phyloP scores from a whole-genome alignment of 345 rosid species.

The Turritis glabra region DNA sequence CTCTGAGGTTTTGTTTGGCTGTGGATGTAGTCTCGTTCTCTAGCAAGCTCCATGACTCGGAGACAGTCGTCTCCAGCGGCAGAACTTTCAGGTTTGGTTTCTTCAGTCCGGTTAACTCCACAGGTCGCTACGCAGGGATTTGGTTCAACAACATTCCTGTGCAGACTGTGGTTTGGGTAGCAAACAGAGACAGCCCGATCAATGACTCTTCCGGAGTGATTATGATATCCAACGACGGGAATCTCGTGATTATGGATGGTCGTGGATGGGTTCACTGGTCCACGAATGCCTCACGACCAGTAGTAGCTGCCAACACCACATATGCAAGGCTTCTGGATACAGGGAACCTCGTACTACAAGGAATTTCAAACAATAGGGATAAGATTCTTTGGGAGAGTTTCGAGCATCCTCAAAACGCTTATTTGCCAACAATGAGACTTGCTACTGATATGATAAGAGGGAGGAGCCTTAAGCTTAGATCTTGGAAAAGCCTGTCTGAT shows the following conservation, averaged over 20 bases:
- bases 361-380: not conserved
- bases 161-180: slow-evolving; percentile 48
- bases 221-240: slow-evolving; percentile 46
- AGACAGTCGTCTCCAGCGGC: slow-evolving; percentile 32
- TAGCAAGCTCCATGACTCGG: slow-evolving; percentile 38
- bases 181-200: slow-evolving; percentile 49
- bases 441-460: slow-evolving; percentile 30
- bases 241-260: slow-evolving; percentile 49
- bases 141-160: slow-evolving; percentile 42
- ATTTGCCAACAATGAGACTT: slow-evolving; percentile 41
- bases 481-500: slow-evolving; percentile 57
- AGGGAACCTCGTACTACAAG: slow-evolving; percentile 53
- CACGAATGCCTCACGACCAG: slow-evolving; percentile 35
- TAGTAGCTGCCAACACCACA: slow-evolving; percentile 6
- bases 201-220: slow-evolving; percentile 46
- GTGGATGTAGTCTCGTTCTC: slow-evolving; percentile 31
- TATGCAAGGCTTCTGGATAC: slow-evolving; percentile 44
- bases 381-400: slow-evolving; percentile 56
- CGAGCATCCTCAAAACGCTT: slow-evolving; percentile 37
- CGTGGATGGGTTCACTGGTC: slow-evolving; percentile 50
- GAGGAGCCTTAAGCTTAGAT: slow-evolving; percentile 33
- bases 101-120: slow-evolving; percentile 49
- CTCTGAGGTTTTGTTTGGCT: slow-evolving; percentile 19
- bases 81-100: slow-evolving; percentile 49
- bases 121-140: slow-evolving; percentile 48